Base-by-base conservation (phyloP, 805 yeast species). In the Kuraishia borneana region DNA sequence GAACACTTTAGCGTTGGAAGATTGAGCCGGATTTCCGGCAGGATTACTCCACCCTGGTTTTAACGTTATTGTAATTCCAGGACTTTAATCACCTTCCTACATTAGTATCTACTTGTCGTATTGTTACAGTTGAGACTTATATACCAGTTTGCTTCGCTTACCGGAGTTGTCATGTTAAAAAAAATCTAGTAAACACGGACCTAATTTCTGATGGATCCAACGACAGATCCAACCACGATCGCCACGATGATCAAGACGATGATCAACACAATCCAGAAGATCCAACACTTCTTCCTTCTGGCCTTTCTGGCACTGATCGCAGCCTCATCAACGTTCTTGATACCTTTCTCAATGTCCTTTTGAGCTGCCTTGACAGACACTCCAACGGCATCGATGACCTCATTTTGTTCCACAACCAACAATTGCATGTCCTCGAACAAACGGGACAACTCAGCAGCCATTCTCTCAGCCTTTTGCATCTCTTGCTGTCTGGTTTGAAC, bases 401-500 rank as follows among this genome's bases (percentile, higher is more conserved):
- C 85, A 58, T 88, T 95, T 65, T 92, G 97, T 61, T 88, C 95
- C 46, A 89, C 85, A 32, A 89, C 96, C 61, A 92, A 68, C 53
- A 83, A 83, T 61, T 92, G 96, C 92, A 92, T 84, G 55, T 92
- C 97, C 51, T 81, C 82, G 67, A 92, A 87, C 55, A 92, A 73
- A 64, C 84, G 95, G 28, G 94, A 83, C 60, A 92, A 73, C 61
- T 92, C 98, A 25, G 89, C 85, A 83, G 92, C 87, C 39, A 95
- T 81, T 62, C 84, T 78, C 61, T 89, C 97, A 60, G 92, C 80
- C 65, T 85, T 83, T 63, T 84, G 82, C 51, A 92, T 75, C 63
- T 92, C 97, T 55, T 82, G 79, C 64, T 92, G 97, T 63, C 98
- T 79, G 34, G 83, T 77, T 63, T 89, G 96, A 37, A 92, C 97